phyloP scores from a whole-genome alignment of 2,329 filamentous ascomycete genomes.

The Pseudocercospora vitis region DNA sequence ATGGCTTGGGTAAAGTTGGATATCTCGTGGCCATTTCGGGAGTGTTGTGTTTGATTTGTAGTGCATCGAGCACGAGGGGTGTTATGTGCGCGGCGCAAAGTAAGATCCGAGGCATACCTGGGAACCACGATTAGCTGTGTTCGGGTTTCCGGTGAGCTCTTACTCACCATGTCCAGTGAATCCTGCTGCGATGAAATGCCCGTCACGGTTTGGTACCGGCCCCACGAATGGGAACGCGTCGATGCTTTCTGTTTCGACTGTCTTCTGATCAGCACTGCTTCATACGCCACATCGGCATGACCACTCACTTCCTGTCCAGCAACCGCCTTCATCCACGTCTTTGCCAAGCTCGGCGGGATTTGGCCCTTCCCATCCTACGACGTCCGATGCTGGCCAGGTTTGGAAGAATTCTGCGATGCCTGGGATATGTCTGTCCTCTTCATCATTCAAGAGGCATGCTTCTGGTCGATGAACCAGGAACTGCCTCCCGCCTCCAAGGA shows the following conservation, averaged over 20 bases:
- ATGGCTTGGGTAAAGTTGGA: slow-evolving; percentile 35
- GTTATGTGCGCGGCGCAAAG: slow-evolving; percentile 35
- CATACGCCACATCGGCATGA: neutral
- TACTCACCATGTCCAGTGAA: slow-evolving; percentile 32
- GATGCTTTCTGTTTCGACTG: slow-evolving; percentile 21
- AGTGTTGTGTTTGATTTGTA: slow-evolving; percentile 26
- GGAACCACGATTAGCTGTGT: neutral
- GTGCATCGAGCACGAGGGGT: slow-evolving; percentile 29
- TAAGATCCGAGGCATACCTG: slow-evolving; percentile 38
- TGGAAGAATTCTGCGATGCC: slow-evolving; percentile 35
- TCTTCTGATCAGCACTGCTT: neutral
- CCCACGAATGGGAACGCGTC: slow-evolving; percentile 34
- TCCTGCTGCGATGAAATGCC: slow-evolving; percentile 33
- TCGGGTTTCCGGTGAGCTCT: neutral
- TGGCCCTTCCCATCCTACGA: slow-evolving; percentile 29
- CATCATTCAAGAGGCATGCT: slow-evolving; percentile 28
- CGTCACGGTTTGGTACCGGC: slow-evolving; percentile 27
- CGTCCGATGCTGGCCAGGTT: slow-evolving; percentile 34
- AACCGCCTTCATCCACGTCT: slow-evolving; percentile 31
- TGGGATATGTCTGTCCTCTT: slow-evolving; percentile 32
- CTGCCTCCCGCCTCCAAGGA: slow-evolving; percentile 33
- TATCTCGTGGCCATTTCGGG: slow-evolving; percentile 26
- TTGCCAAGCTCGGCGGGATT: slow-evolving; percentile 25
- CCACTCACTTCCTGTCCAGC: slow-evolving; percentile 35
- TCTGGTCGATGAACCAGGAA: slow-evolving; percentile 33